phyloP scores from a whole-genome alignment of 2,329 filamentous ascomycete species.

The Ophiocordyceps sinensis region DNA sequence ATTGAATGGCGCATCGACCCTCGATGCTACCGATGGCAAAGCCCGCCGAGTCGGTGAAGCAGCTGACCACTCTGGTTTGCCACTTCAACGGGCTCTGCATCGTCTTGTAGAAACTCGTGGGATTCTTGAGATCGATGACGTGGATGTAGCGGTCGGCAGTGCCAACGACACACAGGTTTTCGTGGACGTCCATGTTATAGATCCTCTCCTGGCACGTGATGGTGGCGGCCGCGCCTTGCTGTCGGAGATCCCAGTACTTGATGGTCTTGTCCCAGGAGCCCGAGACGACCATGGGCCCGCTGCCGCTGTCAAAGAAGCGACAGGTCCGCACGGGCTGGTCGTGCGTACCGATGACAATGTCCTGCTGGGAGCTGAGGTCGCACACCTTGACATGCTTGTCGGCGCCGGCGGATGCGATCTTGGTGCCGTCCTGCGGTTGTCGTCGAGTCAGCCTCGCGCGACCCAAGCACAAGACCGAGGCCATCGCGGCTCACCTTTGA shows the following conservation, averaged over 20 bases:
- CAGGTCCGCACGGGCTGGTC: slow-evolving; percentile 69
- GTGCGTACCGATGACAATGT: slow-evolving; percentile 67
- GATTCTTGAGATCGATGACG: slow-evolving; percentile 79
- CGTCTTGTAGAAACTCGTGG: slow-evolving; percentile 87
- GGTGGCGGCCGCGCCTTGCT: slow-evolving; percentile 47
- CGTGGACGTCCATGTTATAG: slow-evolving; percentile 84
- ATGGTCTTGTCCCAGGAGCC: slow-evolving; percentile 86
- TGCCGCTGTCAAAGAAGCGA: slow-evolving; percentile 60
- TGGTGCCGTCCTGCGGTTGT: slow-evolving; percentile 62
- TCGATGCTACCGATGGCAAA: slow-evolving; percentile 96
- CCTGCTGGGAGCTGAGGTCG: slow-evolving; percentile 57
- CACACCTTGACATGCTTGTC: slow-evolving; percentile 85
- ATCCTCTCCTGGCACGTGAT: slow-evolving; percentile 61
- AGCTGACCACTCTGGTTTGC: slow-evolving; percentile 92
- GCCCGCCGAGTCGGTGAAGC: slow-evolving; percentile 80
- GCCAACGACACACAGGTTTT: slow-evolving; percentile 78
- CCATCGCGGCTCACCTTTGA: slow-evolving; percentile 51
- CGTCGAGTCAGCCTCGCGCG: neutral
- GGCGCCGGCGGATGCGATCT: slow-evolving; percentile 74
- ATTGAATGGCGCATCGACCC: slow-evolving; percentile 93
- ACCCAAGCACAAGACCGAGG: too few relatives aligned
- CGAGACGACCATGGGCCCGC: slow-evolving; percentile 72
- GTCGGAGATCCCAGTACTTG: slow-evolving; percentile 76
- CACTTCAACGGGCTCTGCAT: slow-evolving; percentile 93
- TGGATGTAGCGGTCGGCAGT: slow-evolving; percentile 96